Base-by-base conservation (phyloP, 371 early-diverging fungal genomes). In the Syncephalastrum sp. region DNA sequence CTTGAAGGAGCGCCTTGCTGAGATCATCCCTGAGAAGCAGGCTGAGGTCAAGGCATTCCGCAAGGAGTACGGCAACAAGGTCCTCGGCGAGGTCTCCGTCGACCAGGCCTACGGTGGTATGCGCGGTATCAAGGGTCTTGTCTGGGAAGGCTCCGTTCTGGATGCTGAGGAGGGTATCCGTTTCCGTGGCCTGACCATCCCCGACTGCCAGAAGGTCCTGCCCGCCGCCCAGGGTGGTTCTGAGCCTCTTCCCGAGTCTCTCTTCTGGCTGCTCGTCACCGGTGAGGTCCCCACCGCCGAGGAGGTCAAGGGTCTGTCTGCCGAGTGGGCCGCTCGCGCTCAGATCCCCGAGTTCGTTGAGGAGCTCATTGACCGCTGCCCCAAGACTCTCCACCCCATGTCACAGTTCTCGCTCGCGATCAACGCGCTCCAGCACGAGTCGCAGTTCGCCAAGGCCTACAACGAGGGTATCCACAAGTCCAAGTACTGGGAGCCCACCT, bases 111-210 rank as follows among this genome's bases (percentile, higher is more conserved):
- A 96, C 68, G 96, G 96, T 68, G 98, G 98, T 74, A 97, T 97
- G 97, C 92, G 98, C 77, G 98, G 97, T 59, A 94, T 98, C 85
- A 98, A 98, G 88, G 97, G 97, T 77, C 87, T 98, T 67, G 84
- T 98, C 70, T 96, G 93, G 93, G 98, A 98, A 80, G 92, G 93
- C 54, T 97, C 97, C 67, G 91, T 98, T 43, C 86, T 98, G 60
- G 98, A 98, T 77, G 84, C 98, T 60, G 92, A 97, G 60, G 98
- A 98, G 84, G 98, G 98, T 77, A 98, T 98, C 76, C 91, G 95
- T 67, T 98, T 98, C 95, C 95, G 96, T 70, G 95, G 93, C 56
- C 72, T 84, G 75, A 92, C 95, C 79, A 97, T 98, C 69, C 94
- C 97, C 56, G 97, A 98, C 68, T 96, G 96, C 82, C 96, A 96